phyloP scores from a whole-genome alignment of 768 basidiomycete species.

The Boletellus emodensis region DNA sequence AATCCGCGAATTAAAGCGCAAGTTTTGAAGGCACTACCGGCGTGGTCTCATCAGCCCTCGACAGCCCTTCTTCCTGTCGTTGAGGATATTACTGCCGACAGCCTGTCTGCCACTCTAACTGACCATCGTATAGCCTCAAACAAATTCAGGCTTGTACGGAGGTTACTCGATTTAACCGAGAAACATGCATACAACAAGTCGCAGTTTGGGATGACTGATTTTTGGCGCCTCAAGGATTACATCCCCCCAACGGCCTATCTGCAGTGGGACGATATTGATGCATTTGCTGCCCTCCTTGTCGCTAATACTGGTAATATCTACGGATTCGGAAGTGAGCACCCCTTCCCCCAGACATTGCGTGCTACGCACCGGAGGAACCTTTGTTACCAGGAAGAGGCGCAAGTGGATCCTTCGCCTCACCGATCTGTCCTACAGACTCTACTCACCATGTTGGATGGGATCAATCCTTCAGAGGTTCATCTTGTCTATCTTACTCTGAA shows the following conservation, averaged over 20 bases:
- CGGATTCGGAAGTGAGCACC: constrained; percentile 54
- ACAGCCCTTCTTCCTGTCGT: constrained; percentile 41
- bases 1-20: constrained; percentile 38
- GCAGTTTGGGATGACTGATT: constrained; percentile 56
- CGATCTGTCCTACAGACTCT: constrained; percentile 51
- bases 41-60: constrained; percentile 71
- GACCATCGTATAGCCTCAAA: constrained; percentile 62
- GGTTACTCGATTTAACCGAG: constrained; percentile 49
- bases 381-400: constrained; percentile 12
- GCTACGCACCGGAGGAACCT: constrained; percentile 30
- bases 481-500: constrained; percentile 64
- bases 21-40: constrained; percentile 55
- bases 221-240: constrained; percentile 82
- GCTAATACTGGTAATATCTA: constrained; percentile 57
- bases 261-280: constrained; percentile 65
- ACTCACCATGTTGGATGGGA: constrained; percentile 55
- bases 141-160: constrained; percentile 73
- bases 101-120: constrained; percentile 51
- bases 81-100: constrained; percentile 42
- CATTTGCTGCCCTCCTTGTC: constrained; percentile 65
- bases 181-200: constrained; percentile 36
- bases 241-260: constrained; percentile 55
- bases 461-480: constrained; percentile 45
- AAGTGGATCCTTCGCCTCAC: constrained; percentile 34
- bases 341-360: constrained; percentile 40